Evolutionary conservation across 345 rosid species (phyloP), one percentile per base, ranked within the genome.

Genomic region (Euphorbia tirucalli): DNA sequence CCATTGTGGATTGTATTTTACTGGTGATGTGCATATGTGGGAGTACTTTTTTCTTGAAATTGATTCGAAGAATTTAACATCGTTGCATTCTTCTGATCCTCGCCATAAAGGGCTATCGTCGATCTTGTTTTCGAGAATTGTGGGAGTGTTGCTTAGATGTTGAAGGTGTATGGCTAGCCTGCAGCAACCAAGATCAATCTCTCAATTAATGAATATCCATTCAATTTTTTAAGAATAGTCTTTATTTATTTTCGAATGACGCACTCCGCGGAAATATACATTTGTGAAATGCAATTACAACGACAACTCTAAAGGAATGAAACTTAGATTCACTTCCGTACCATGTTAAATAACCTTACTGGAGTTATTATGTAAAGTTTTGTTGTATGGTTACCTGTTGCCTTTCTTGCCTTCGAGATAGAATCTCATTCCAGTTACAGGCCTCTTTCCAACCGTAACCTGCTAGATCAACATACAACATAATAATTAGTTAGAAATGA

Each of bases 341-440:
- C n/a, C n/a, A n/a, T n/a, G n/a, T n/a, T n/a, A n/a, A n/a, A n/a
- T n/a, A n/a, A n/a, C n/a, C n/a, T n/a, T n/a, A n/a, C n/a, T n/a
- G n/a, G n/a, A n/a, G n/a, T n/a, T n/a, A n/a, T n/a, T n/a, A n/a
- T n/a, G n/a, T 35, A 35, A 35, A 35, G 39, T 35, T 60, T 46
- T 46, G 50, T 30, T 70, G 24, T 4, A 43, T 4, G 18, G 16
- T 11, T 86, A 92, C 96, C 96, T 87, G 75, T 92, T 89, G 88
- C 89, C 83, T 82, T 92, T 92, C 88, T 80, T 92, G 79, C 99
- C 97, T 74, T 95, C 99, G 0, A 95, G 93, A 61, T 80, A 95
- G 44, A 95, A 70, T 43, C 99, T 86, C 80, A 95, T 78, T 62
- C 99, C 99, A 0, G 94, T 92, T 41, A 92, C 87, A 3, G 97